Evolutionary conservation across 768 basidiomycete genomes (phyloP).

Genomic region (Boletus rubescentipes): DNA sequence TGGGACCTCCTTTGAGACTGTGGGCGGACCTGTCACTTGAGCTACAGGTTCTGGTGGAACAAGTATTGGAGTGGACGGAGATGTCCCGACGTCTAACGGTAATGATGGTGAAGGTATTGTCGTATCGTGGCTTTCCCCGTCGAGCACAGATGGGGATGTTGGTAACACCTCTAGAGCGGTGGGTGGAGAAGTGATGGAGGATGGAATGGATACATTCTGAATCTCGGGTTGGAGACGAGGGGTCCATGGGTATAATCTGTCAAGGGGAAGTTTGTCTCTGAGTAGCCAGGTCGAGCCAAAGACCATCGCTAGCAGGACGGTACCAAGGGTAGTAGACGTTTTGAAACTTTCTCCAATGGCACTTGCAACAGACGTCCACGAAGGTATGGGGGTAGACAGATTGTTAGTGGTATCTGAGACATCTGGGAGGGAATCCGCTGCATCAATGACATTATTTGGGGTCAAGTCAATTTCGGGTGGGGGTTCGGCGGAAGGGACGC

Average conservation of each 20-base stretch:
- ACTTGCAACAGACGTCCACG: slow-evolving; percentile 16
- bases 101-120: neutral
- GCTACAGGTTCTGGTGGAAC: neutral
- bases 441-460: slow-evolving; percentile 9
- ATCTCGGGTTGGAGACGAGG: neutral
- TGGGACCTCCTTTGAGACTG: neutral
- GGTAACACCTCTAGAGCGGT: neutral
- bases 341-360: slow-evolving; percentile 15
- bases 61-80: neutral
- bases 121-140: neutral
- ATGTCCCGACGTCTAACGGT: neutral
- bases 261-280: slow-evolving; percentile 17
- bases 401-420: slow-evolving; percentile 18
- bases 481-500: slow-evolving; percentile 42
- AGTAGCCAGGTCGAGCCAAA: slow-evolving; percentile 28
- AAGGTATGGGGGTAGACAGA: slow-evolving; percentile 10
- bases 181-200: slow-evolving; percentile 1
- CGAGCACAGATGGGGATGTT: neutral
- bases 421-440: slow-evolving; percentile 15
- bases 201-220: neutral
- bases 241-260: slow-evolving; percentile 11
- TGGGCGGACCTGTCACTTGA: slow-evolving; percentile 6
- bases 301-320: slow-evolving; percentile 23
- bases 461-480: slow-evolving; percentile 25
- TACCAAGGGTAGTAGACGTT: slow-evolving; percentile 16